Evolutionary conservation across 768 basidiomycete genomes (phyloP), one percentile per base, ranked within the genome.

Genomic region (Amanita inopinata): DNA sequence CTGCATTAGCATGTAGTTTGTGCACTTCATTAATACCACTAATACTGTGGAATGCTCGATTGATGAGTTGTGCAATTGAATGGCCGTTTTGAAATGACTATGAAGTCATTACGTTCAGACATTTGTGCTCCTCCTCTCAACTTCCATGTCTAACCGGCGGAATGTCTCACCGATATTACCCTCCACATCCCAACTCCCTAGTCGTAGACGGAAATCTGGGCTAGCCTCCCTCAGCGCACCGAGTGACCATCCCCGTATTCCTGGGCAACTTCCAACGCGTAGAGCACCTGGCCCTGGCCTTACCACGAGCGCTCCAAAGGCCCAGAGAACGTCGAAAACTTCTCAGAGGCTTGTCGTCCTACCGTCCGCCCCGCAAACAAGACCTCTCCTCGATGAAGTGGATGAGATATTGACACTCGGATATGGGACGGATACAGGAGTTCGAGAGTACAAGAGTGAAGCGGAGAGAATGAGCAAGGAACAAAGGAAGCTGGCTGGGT

Each of bases 391-490:
- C 8, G 60, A 61, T 5, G 68, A 70, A 10, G 74, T 74, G 23
- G 74, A 75, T 12, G 61, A 58, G 14, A 60, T 68, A 2, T 68
- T 80, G 40, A n/a, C n/a, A n/a, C n/a, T n/a, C n/a, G 81, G 76
- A 7, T 75, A 79, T 51, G 80, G 82, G 59, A 80, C 75, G 1
- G 78, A 79, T 44, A 72, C 67, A 0, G 80, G 80, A 6, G 64
- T 82, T 15, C 69, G 78, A 42, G 88, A 91, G 53, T 76, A 83
- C 54, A 85, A 94, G 62, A 89, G 80, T 49, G 75, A 77, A 48
- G 88, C 81, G 5, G 92, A 97, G 59, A 72, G 84, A 43, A 93
- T 96, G 91, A 78, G 64, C 50, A 94, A 90, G 60, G 73, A 74
- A 28, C 83, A 94, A 62, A 65, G 93, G 42, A 76, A 91, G 54